These are phyloP conservation scores for Lanmaoa rubissima DNA, from an alignment of 768 basidiomycete species.

Conservation along the genomic window DNA sequence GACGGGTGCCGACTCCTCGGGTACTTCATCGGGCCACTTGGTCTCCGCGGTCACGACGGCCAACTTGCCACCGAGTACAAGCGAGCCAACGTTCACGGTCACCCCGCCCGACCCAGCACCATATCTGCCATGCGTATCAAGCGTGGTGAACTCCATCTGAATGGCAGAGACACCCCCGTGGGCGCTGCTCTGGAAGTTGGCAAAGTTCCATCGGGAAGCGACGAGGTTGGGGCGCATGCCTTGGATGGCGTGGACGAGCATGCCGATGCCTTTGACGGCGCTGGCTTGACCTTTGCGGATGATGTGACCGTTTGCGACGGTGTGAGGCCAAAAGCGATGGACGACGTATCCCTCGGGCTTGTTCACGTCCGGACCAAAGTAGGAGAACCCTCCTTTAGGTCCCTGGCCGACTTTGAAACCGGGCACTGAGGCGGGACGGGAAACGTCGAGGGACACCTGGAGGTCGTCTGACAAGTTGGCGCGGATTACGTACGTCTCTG, in stretches of 20 bases:
- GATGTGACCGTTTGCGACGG: slow-evolving; percentile 61
- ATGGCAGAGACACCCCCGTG: slow-evolving; percentile 79
- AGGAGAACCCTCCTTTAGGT: slow-evolving; percentile 83
- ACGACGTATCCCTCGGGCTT: slow-evolving; percentile 83
- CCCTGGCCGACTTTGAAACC: slow-evolving; percentile 94
- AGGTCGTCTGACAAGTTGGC: slow-evolving; percentile 79
- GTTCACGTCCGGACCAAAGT: slow-evolving; percentile 69
- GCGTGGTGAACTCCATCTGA: slow-evolving; percentile 95
- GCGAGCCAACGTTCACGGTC: slow-evolving; percentile 79
- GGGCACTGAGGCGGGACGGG: slow-evolving; percentile 64
- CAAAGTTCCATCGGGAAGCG: slow-evolving; percentile 95
- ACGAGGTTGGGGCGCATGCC: slow-evolving; percentile 96
- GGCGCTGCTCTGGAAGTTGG: slow-evolving; percentile 76
- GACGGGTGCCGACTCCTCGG: slow-evolving; percentile 45
- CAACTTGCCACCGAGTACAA: slow-evolving; percentile 80
- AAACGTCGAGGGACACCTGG: slow-evolving; percentile 73
- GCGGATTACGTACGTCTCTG: slow-evolving; percentile 77
- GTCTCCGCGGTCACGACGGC: slow-evolving; percentile 78
- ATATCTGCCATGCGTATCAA: slow-evolving; percentile 70
- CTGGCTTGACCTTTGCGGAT: slow-evolving; percentile 62
- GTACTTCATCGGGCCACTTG: slow-evolving; percentile 63
- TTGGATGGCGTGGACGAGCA: slow-evolving; percentile 95
- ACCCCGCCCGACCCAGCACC: slow-evolving; percentile 81
- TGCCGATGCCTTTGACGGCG: slow-evolving; percentile 61
- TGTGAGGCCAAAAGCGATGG: slow-evolving; percentile 88